Conservation (phyloP, 352 stramenopile species). For the Phytophthora rubi region DNA sequence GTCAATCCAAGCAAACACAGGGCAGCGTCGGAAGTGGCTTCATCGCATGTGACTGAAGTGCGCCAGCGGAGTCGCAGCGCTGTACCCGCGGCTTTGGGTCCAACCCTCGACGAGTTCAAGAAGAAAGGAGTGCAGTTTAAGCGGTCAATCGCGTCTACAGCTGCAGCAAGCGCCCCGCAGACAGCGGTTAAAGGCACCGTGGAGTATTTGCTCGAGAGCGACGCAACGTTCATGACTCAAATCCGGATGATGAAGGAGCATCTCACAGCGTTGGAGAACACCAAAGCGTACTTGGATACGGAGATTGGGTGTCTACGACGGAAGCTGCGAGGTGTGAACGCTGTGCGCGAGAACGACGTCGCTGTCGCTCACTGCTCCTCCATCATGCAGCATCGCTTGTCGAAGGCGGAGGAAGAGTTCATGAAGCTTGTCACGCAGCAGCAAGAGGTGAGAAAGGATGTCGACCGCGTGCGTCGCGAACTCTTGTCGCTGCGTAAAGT, state of each 20-base stretch:
- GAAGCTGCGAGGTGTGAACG: conserved; percentile 69
- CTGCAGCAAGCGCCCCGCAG: neutral
- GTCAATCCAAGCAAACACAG: conserved; percentile 16
- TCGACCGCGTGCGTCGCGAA: conserved; percentile 66
- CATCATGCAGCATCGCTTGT: conserved; percentile 77
- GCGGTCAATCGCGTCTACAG: conserved; percentile 11
- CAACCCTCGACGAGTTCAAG: conserved; percentile 9
- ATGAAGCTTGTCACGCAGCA: conserved; percentile 81
- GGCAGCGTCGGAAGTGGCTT: conserved; percentile 1
- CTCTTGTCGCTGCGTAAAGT: conserved; percentile 69
- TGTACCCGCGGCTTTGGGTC: neutral
- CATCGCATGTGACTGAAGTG: neutral
- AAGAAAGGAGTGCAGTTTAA: conserved; percentile 12
- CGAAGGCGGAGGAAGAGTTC: conserved; percentile 78
- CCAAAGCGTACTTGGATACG: conserved; percentile 51
- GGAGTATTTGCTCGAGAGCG: conserved; percentile 72
- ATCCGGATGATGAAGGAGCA: conserved; percentile 66
- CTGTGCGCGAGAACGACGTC: conserved; percentile 78
- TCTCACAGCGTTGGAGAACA: conserved; percentile 49
- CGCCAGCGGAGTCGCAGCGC: conserved; percentile 21
- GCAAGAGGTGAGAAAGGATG: conserved; percentile 61
- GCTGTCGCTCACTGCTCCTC: conserved; percentile 75
- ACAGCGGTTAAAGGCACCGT: conserved; percentile 49
- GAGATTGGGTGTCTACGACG: conserved; percentile 61
- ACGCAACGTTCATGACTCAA: conserved; percentile 67